phyloP scores from a whole-genome alignment of 441 rosid genomes.

The Cnidoscolus chayamansa region DNA sequence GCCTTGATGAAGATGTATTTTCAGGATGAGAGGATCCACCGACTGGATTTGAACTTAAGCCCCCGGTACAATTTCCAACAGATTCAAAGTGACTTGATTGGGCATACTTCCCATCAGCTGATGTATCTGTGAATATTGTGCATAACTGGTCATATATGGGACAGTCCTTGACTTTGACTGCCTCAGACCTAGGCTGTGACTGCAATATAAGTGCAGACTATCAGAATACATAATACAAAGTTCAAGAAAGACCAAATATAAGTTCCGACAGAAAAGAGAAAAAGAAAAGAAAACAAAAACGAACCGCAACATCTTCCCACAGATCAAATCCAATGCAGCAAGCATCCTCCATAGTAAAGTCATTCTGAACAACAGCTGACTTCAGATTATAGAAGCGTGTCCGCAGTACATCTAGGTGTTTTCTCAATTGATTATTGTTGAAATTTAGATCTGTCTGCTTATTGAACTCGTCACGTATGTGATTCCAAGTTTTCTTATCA shows the following conservation, averaged over 20 bases:
- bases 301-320: slow-evolving; percentile 75
- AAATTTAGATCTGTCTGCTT: slow-evolving; percentile 55
- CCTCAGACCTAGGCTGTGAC: slow-evolving; percentile 50
- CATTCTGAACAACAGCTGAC: slow-evolving; percentile 51
- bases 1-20: slow-evolving; percentile 32
- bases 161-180: slow-evolving; percentile 56
- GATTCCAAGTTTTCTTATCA: slow-evolving; percentile 73
- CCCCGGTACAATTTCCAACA: slow-evolving; percentile 28
- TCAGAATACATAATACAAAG: slow-evolving; percentile 16
- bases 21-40: slow-evolving; percentile 31
- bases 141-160: slow-evolving; percentile 71
- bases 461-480: slow-evolving; percentile 67
- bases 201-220: slow-evolving; percentile 24
- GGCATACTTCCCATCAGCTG: slow-evolving; percentile 69
- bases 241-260: not conserved
- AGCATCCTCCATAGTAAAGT: slow-evolving; percentile 50
- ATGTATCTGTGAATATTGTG: slow-evolving; percentile 60
- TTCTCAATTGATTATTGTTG: slow-evolving; percentile 74
- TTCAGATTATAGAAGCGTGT: slow-evolving; percentile 57
- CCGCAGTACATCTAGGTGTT: slow-evolving; percentile 73
- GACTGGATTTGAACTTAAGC: slow-evolving; percentile 26
- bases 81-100: slow-evolving; percentile 83
- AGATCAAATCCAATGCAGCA: slow-evolving; percentile 62
- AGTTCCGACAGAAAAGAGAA: slow-evolving; percentile 9
- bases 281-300: not conserved